Evolutionary conservation across 2,329 filamentous ascomycete species (phyloP).

Genomic region (Alternaria consortialis): DNA sequence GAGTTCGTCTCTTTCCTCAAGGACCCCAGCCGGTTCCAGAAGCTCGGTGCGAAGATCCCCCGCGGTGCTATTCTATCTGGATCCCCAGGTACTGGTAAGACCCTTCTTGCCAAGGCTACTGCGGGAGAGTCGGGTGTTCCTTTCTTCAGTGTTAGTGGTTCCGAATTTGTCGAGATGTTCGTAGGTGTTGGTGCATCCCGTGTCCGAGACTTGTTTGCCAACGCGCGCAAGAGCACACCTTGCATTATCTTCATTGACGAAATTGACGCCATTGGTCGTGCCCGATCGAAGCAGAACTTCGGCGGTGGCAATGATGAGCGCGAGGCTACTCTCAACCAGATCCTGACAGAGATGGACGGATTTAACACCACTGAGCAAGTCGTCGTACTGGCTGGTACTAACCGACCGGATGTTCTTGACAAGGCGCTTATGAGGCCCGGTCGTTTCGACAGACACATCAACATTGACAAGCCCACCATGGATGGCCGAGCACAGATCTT

Average conservation of each 20-base stretch:
- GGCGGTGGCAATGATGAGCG: conserved; percentile 96
- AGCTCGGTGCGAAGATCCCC: conserved; percentile 95
- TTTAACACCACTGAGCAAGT: conserved; percentile 98
- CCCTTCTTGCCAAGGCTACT: conserved; percentile 93
- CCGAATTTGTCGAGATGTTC: conserved; percentile 99
- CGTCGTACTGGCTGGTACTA: conserved; percentile 95
- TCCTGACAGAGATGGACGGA: conserved; percentile 98
- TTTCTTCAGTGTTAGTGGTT: conserved; percentile 98
- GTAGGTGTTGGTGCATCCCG: conserved; percentile 96
- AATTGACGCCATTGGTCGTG: conserved; percentile 96
- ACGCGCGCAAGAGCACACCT: conserved; percentile 92
- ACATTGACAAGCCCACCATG: conserved; percentile 95
- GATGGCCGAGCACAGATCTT: conserved; percentile 96
- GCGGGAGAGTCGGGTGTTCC: conserved; percentile 96
- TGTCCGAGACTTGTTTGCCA: conserved; percentile 93
- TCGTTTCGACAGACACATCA: conserved; percentile 95
- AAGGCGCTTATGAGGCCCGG: conserved; percentile 96
- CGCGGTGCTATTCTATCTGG: conserved; percentile 95
- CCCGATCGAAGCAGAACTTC: conserved; percentile 82
- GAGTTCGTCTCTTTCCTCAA: conserved; percentile 98
- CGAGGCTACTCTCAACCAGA: conserved; percentile 96
- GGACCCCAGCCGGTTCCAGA: conserved; percentile 90
- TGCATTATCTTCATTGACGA: conserved; percentile 99
- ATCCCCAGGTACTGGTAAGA: conserved; percentile 99
- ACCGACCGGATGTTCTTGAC: conserved; percentile 92